phyloP scores from a whole-genome alignment of 164 flowering plant species.

The Buxus sempervirens region DNA sequence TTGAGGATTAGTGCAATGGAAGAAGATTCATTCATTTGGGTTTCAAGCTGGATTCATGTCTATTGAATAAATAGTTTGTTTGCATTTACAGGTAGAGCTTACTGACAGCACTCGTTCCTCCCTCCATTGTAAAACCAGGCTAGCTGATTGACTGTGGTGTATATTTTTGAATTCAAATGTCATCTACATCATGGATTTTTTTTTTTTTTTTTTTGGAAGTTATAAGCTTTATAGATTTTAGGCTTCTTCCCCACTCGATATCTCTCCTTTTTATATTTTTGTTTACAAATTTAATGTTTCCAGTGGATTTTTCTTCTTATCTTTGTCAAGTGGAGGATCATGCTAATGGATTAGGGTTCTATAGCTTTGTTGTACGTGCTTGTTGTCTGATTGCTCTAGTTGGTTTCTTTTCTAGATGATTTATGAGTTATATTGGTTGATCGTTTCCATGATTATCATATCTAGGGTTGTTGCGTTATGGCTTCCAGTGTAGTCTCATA shows the following conservation, averaged over 20 bases:
- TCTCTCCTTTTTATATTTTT: too few relatives aligned
- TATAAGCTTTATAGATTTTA: too few relatives aligned
- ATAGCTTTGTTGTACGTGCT: neutral
- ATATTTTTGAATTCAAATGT: neutral
- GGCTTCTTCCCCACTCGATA: too few relatives aligned
- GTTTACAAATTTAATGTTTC: neutral
- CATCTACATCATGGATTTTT: neutral
- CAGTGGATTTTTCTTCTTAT: neutral
- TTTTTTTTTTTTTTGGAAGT: too few relatives aligned
- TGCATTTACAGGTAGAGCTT: neutral
- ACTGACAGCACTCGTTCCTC: neutral
- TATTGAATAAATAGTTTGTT: neutral
- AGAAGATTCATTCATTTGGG: neutral
- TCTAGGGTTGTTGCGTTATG: neutral
- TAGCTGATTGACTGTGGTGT: neutral
- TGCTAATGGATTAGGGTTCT: neutral
- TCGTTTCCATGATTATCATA: neutral
- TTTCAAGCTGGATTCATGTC: neutral
- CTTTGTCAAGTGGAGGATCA: neutral
- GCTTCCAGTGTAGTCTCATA: neutral
- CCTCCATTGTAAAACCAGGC: neutral
- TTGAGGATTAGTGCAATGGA: neutral
- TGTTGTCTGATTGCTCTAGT: neutral
- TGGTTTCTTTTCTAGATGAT: too few relatives aligned
- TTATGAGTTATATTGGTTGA: neutral